phyloP scores from a whole-genome alignment of 441 rosid species.

The Daphne laureola region DNA sequence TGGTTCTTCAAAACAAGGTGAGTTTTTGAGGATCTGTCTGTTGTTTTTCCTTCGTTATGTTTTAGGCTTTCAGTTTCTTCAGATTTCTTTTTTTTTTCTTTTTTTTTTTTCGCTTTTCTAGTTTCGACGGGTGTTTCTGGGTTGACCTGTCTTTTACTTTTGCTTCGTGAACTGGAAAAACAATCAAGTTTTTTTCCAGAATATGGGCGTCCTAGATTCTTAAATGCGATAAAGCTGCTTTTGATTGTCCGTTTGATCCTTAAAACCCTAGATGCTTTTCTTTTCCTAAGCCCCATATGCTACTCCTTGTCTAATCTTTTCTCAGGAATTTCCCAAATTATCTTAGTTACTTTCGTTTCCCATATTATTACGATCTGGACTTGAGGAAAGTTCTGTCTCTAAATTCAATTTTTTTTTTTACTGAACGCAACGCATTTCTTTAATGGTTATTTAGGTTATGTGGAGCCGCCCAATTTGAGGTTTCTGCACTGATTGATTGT shows the following conservation, averaged over 20 bases:
- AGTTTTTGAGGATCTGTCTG: conserved; percentile 32
- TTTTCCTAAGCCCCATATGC: conserved; percentile 5
- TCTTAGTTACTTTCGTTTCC: conserved; percentile 12
- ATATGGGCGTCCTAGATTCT: conserved; percentile 23
- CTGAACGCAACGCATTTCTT: neutral
- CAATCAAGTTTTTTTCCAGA: no score
- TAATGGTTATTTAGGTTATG: conserved; percentile 12
- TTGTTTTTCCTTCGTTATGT: conserved; percentile 10
- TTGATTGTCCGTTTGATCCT: conserved; percentile 30
- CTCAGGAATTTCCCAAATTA: conserved; percentile 19
- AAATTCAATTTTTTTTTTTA: neutral
- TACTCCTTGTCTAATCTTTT: conserved; percentile 9
- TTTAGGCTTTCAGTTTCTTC: conserved; percentile 33
- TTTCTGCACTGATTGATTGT: conserved; percentile 7
- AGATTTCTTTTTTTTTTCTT: no score
- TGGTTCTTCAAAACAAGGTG: conserved; percentile 35
- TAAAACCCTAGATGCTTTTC: conserved; percentile 28
- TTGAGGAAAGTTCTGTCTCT: conserved; percentile 7
- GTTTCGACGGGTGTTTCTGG: conserved; percentile 4
- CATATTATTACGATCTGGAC: conserved; percentile 35
- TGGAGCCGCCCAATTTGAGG: conserved; percentile 20
- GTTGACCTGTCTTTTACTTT: conserved; percentile 7
- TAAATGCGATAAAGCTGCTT: conserved; percentile 34
- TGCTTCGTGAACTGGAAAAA: conserved; percentile 2
- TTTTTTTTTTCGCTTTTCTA: neutral